These are phyloP conservation scores for Amanita muscaria DNA, from an alignment of 768 basidiomycete genomes.

Conservation along the genomic window DNA sequence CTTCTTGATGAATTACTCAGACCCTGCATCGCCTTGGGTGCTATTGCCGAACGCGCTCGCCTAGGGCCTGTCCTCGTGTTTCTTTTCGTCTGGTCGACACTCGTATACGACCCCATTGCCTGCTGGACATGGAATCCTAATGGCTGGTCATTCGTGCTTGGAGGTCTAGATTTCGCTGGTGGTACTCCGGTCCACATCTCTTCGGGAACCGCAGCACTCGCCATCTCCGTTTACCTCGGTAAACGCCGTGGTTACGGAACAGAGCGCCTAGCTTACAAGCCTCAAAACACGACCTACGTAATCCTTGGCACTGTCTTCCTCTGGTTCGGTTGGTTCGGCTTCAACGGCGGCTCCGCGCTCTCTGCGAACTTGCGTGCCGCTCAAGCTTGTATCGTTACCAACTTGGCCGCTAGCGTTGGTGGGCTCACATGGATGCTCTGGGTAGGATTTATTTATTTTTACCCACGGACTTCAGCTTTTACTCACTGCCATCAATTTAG, in stretches of 20 bases:
- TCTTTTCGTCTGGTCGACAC: constrained; percentile 80
- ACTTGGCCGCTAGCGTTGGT: constrained; percentile 83
- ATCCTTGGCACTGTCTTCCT: constrained; percentile 89
- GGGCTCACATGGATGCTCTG: constrained; percentile 90
- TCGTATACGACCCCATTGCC: constrained; percentile 91
- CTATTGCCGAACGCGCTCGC: constrained; percentile 82
- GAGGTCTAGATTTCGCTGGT: constrained; percentile 88
- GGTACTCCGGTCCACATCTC: constrained; percentile 97
- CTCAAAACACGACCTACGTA: constrained; percentile 90
- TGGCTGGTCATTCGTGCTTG: constrained; percentile 67
- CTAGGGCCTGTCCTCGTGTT: constrained; percentile 85
- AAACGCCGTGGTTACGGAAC: constrained; percentile 90
- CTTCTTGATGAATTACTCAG: constrained; percentile 29
- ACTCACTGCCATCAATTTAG: constrained; percentile 19
- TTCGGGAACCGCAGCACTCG: constrained; percentile 86
- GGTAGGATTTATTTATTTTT: constrained; percentile 31
- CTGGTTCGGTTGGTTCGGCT: constrained; percentile 96
- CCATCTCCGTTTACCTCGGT: constrained; percentile 85
- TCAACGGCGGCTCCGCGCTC: constrained; percentile 90
- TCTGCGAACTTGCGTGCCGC: constrained; percentile 82
- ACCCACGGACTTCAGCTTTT: not conserved
- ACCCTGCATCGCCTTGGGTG: constrained; percentile 85
- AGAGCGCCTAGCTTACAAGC: constrained; percentile 82
- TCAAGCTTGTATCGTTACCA: constrained; percentile 88
- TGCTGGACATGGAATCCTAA: constrained; percentile 94